Base-by-base conservation (phyloP, 257 asterid species). In the Asclepias syriaca region DNA sequence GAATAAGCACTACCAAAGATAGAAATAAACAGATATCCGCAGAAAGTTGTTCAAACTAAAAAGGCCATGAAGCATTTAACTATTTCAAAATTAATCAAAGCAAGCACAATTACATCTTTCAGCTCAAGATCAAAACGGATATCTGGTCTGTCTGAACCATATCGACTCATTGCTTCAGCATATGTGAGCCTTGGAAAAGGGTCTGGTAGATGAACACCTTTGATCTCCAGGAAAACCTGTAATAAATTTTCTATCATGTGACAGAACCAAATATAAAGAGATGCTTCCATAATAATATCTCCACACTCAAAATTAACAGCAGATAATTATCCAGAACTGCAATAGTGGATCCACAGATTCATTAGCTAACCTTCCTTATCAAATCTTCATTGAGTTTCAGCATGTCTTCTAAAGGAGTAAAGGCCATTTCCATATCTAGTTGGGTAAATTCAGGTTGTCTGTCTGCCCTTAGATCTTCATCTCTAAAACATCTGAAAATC, bases 381-480 rank as follows among this genome's bases (percentile, higher is more conserved):
- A 95, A 81, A 86, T 95, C 96, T 85, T 95, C 99, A 79, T 92
- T 95, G 80, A 95, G 90, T 72, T 82, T 95, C 81, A 92, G 86
- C 97, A 95, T 90, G 81, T 95, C 97, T 86, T 90, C 97, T 70
- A 92, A 76, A 45, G 98, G 93, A 65, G 97, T 87, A 84, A 95
- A 95, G 59, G 98, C 96, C 97, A 95, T 72, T 79, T 95, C 99
- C 87, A 95, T 85, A 85, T 95, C 99, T 53, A 92, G 92, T 77
- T 95, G 98, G 0, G 99, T 92, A 76, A 95, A 95, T 86, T 95
- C 98, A 2, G 99, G 98, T 78, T 95, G 99, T 75, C 99, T 90
- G 78, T 95, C 98, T 49, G 99, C 99, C 81, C 99, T 90, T 57
- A 95, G 87, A 87, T 92, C 99, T 84, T 95, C 99, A 85, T 95